Conservation (phyloP, 345 rosid species). For the Hibiscus syriacus region DNA sequence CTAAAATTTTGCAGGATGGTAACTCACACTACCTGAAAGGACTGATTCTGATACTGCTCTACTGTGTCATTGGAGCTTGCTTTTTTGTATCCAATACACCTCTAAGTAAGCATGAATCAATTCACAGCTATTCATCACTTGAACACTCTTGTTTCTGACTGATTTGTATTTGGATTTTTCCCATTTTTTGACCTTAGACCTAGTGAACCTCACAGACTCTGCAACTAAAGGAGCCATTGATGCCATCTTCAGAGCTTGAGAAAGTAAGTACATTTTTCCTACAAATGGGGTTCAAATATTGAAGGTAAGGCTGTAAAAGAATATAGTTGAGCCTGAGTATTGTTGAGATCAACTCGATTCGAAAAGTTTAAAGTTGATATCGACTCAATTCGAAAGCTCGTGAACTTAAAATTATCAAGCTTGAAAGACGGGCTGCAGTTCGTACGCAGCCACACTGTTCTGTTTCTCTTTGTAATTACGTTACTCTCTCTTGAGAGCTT, state of each 20-base stretch:
- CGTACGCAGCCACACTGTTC: too few relatives aligned
- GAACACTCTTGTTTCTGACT: background rate
- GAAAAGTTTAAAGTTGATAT: too few relatives aligned
- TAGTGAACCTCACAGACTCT: constrained; percentile 11
- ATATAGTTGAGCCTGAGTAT: too few relatives aligned
- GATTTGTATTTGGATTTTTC: background rate
- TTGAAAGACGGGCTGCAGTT: too few relatives aligned
- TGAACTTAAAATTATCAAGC: too few relatives aligned
- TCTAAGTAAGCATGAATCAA: constrained; percentile 24
- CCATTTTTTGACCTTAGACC: constrained; percentile 12
- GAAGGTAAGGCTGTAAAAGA: too few relatives aligned
- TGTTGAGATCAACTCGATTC: too few relatives aligned
- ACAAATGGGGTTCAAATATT: too few relatives aligned
- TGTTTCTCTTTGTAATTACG: too few relatives aligned
- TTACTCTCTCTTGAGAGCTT: too few relatives aligned
- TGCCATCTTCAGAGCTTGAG: constrained; percentile 15
- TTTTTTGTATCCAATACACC: constrained; percentile 55
- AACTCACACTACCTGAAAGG: constrained; percentile 94
- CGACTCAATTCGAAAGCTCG: too few relatives aligned
- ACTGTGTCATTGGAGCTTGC: constrained; percentile 70
- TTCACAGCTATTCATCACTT: too few relatives aligned
- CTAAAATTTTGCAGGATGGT: constrained; percentile 54
- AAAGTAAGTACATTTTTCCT: constrained; percentile 3
- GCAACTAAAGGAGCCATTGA: constrained; percentile 15
- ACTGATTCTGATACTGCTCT: constrained; percentile 53